Percentiles rank a stretch among this genome's conserved stretches.
phyloP scores from a whole-genome alignment of 2,329 filamentous ascomycete species.

The Penicillium concentricum region DNA sequence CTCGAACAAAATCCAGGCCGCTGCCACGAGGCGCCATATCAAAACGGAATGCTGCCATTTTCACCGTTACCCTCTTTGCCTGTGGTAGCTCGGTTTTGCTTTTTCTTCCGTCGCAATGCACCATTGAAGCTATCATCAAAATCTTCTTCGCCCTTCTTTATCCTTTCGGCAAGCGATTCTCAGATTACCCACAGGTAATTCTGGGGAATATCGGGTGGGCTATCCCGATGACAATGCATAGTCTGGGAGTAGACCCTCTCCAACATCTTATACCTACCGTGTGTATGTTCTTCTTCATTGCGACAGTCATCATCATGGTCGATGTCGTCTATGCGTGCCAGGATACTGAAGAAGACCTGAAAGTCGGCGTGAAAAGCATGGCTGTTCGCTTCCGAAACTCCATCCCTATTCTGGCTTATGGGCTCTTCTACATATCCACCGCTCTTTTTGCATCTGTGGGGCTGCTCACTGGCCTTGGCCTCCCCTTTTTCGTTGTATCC shows the following conservation, averaged over 20 bases:
- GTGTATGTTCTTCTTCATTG: constrained; percentile 37
- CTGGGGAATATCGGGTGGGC: background rate
- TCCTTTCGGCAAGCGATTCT: background rate
- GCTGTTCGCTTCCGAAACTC: constrained; percentile 19
- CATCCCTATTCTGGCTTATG: background rate
- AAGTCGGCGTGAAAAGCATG: constrained; percentile 37
- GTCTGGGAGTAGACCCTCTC: background rate
- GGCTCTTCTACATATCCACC: background rate
- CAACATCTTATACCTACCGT: background rate
- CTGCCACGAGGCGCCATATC: background rate
- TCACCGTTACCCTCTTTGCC: background rate
- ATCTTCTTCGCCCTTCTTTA: background rate
- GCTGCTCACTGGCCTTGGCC: background rate
- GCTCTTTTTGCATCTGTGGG: background rate
- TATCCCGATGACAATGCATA: background rate
- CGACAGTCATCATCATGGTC: constrained; percentile 26
- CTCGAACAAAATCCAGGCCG: constrained; percentile 58
- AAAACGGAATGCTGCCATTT: background rate
- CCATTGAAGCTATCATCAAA: background rate
- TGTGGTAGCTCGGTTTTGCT: background rate
- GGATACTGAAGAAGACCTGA: constrained; percentile 37
- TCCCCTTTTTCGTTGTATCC: background rate
- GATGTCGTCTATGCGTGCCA: constrained; percentile 41
- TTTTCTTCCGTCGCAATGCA: background rate
- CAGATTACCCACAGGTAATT: background rate